These are phyloP conservation scores for Orbilia javanica DNA, from an alignment of 2,329 filamentous ascomycete species.

Conservation along the genomic window DNA sequence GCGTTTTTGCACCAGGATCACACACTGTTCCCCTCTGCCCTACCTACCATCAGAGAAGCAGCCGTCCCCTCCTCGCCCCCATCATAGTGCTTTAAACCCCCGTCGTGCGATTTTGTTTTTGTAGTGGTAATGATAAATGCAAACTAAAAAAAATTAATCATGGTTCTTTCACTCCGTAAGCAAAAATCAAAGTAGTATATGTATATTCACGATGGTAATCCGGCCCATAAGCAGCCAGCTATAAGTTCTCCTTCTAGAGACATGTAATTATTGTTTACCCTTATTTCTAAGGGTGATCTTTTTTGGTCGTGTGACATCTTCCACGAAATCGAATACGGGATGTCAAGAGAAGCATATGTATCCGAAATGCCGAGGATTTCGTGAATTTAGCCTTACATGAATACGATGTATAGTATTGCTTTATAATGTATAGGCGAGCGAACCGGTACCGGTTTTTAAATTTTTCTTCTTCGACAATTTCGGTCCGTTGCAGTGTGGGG, in stretches of 20 bases:
- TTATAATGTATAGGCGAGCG: background rate
- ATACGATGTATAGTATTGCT: too few relatives aligned
- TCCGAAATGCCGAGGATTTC: background rate
- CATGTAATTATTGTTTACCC: too few relatives aligned
- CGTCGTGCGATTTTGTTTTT: slow-evolving; percentile 31
- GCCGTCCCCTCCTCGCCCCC: slow-evolving; percentile 25
- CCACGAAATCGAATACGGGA: background rate
- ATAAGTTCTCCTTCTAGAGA: too few relatives aligned
- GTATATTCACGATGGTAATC: too few relatives aligned
- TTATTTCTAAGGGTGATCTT: too few relatives aligned
- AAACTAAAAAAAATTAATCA: slow-evolving; percentile 25
- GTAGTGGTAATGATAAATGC: slow-evolving; percentile 50
- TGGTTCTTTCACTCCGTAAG: background rate
- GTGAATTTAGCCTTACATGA: background rate
- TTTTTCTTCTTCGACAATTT: too few relatives aligned
- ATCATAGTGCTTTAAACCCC: slow-evolving; percentile 32
- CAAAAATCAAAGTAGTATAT: too few relatives aligned
- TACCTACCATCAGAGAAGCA: slow-evolving; percentile 53
- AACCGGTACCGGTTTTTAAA: background rate
- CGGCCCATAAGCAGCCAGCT: too few relatives aligned
- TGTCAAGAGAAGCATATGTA: background rate
- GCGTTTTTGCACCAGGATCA: background rate
- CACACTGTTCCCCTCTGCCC: background rate
- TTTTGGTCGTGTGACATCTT: background rate
- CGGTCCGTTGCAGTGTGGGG: background rate